Base-by-base conservation (phyloP, 306 rosid species). In the Rosa rugosa region DNA sequence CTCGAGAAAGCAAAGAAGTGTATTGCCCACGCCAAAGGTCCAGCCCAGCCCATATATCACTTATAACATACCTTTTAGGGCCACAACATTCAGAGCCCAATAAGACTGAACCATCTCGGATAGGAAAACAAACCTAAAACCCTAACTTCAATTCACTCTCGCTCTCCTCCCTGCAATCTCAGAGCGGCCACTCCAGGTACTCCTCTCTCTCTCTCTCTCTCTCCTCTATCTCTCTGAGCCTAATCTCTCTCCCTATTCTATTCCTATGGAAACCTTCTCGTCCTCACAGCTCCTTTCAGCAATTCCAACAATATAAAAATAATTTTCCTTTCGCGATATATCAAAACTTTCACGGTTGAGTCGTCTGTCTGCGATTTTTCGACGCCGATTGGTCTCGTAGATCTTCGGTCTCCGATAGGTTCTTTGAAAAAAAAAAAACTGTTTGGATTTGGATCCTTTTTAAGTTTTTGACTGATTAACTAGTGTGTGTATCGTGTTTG, bases 181-280 rank as follows among this genome's bases (percentile, higher is more conserved):
- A n/a, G 46, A 40, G 77, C 69, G 69, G 77, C 77, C 69, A 57
- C 69, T 59, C 22, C 77, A 14, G 77, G 77, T 74, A 74, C 40
- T 34, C 17, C 36, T 59, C 65, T 22, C 34, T 22, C 65, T 54
- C 60, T 12, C 18, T 49, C n/a, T 69, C 44, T 41, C 11, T 53
- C 31, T 1, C 49, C 11, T 9, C 36, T 59, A 34, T 23, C 2
- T 72, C 49, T 23, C 17, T 8, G n/a, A 34, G 18, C 23, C 51
- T 34, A 2, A 20, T 16, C 22, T 34, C 47, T 0, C 25, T 66
- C 45, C 13, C 5, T 42, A 9, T 68, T 8, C 25, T 68, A 4
- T 36, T 40, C 20, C 49, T 2, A 11, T n/a, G 2, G 34, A 73
- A 54, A 40, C 67, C 51, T n/a, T 3, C 38, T 54, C 50, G 14